Evolutionary conservation across 768 basidiomycete genomes (phyloP).

Genomic region (Auriscalpium vulgare): DNA sequence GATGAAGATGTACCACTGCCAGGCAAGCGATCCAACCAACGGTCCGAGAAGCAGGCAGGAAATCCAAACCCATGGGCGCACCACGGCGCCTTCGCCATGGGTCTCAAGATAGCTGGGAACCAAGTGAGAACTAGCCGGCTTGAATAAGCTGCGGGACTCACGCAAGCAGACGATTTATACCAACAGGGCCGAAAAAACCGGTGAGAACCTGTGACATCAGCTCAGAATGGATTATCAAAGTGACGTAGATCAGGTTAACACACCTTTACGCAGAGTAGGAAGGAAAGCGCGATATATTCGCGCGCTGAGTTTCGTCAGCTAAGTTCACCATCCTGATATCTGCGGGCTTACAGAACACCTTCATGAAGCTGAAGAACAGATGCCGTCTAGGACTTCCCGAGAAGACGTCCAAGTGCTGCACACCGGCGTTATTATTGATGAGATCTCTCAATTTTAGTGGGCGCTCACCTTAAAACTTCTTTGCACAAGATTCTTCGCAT

Average conservation of each 20-base stretch:
- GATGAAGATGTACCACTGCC: constrained; percentile 47
- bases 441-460: constrained; percentile 16
- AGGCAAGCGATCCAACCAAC: constrained; percentile 30
- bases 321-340: neutral
- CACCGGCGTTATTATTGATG: no score
- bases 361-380: constrained; percentile 20
- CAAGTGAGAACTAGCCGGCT: neutral
- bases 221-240: no score
- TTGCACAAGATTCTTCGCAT: constrained; percentile 24
- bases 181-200: constrained; percentile 22
- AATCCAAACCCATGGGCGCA: constrained; percentile 70
- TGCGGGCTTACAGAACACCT: constrained; percentile 14
- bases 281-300: constrained; percentile 6
- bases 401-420: constrained; percentile 22
- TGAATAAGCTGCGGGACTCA: constrained; percentile 4
- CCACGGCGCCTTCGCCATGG: constrained; percentile 34
- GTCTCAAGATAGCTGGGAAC: constrained; percentile 49
- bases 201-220: constrained; percentile 11
- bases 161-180: constrained; percentile 25
- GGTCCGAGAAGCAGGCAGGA: constrained; percentile 42
- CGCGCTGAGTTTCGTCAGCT: constrained; percentile 1
- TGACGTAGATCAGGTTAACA: no score
- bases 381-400: constrained; percentile 12
- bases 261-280: constrained; percentile 2
- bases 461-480: constrained; percentile 17